Conservation (phyloP, 441 rosid genomes). For the Hura crepitans region DNA sequence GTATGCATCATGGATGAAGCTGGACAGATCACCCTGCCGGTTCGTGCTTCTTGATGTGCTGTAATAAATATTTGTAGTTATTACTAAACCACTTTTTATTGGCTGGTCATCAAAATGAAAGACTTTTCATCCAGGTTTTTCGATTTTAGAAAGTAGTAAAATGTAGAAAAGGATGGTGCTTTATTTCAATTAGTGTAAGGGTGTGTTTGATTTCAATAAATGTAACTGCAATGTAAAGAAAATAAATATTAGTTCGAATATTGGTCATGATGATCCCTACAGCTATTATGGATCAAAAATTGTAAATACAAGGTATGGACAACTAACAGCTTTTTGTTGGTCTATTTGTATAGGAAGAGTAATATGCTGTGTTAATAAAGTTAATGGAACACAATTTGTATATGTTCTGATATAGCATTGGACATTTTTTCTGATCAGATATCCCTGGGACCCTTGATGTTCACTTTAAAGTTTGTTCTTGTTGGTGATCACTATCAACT, state of each 20-base stretch:
- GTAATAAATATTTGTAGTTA: background rate
- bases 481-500: constrained; percentile 99
- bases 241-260: background rate
- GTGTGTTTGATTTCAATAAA: background rate
- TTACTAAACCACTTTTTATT: background rate
- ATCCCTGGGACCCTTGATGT: constrained; percentile 85
- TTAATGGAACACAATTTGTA: background rate
- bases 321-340: background rate
- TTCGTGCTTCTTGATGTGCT: constrained; percentile 35
- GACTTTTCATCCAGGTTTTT: background rate
- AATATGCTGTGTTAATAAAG: background rate
- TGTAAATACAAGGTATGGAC: background rate
- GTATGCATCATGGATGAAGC: constrained; percentile 98
- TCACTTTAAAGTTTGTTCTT: constrained; percentile 81
- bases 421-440: constrained; percentile 47
- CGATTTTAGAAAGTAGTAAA: background rate
- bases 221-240: background rate
- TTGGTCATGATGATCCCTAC: background rate
- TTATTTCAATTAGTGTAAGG: background rate
- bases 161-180: background rate
- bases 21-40: constrained; percentile 94
- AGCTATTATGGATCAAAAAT: background rate
- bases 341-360: background rate
- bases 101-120: background rate
- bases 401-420: background rate